Percentiles rank a stretch among this genome's conserved stretches.
Conservation (phyloP, 2,329 filamentous ascomycete genomes). For the Ciborinia camelliae region DNA sequence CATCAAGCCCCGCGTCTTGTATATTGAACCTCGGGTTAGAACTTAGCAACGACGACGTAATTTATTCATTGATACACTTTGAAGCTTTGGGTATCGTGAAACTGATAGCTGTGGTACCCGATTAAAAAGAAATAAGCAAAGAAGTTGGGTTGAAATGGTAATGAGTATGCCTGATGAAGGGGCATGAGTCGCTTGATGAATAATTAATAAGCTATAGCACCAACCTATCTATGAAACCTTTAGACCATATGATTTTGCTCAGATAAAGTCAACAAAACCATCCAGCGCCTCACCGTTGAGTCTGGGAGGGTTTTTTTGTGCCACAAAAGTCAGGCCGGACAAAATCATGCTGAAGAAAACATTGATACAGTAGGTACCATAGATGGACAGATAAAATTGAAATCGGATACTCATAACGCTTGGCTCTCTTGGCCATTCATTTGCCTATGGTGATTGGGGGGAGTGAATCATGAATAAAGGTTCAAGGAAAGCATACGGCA, state of each 20-base stretch:
- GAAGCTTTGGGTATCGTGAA: not conserved
- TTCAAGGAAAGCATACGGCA: not conserved
- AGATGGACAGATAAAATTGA: conserved; percentile 3
- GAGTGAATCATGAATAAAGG: conserved; percentile 9
- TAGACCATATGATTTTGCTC: not conserved
- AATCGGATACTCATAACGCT: conserved; percentile 8
- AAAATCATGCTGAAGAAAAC: not conserved
- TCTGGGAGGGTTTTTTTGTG: not conserved
- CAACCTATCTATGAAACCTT: not conserved
- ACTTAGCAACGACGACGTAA: not conserved
- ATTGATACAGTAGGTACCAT: not conserved
- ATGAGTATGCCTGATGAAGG: not conserved
- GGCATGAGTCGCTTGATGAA: conserved; percentile 5
- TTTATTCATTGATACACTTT: not conserved
- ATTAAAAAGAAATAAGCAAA: not conserved
- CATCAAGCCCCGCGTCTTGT: not conserved
- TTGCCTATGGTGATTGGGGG: no score
- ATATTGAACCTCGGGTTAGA: not conserved
- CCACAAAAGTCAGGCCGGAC: not conserved
- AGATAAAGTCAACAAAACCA: not conserved
- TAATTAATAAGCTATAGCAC: not conserved
- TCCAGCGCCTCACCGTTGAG: not conserved
- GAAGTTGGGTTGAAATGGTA: not conserved
- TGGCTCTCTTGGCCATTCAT: conserved; percentile 12
- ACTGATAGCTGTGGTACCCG: not conserved